Evolutionary conservation across 345 rosid species (phyloP).

Genomic region (Aquilaria malaccensis): DNA sequence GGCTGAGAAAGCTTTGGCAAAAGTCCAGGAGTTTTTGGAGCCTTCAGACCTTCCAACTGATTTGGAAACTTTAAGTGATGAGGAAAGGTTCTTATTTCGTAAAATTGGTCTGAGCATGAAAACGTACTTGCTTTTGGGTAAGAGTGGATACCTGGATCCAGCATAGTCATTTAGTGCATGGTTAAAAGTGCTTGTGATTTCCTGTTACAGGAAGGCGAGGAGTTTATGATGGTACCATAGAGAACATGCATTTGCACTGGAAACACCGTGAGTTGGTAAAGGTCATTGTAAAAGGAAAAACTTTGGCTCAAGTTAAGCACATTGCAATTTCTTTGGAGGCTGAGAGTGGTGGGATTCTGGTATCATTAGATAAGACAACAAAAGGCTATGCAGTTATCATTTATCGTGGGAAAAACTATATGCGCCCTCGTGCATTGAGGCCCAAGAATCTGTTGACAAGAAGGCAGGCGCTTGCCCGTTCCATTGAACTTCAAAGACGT

Average conservation of each 20-base stretch:
- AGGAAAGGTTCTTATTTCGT: slow-evolving; percentile 80
- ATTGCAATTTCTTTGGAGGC: slow-evolving; percentile 77
- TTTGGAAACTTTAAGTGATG: slow-evolving; percentile 69
- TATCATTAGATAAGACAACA: slow-evolving; percentile 68
- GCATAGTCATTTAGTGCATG: slow-evolving; percentile 4
- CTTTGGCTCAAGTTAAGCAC: slow-evolving; percentile 64
- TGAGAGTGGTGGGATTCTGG: slow-evolving; percentile 88
- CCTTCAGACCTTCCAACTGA: slow-evolving; percentile 79
- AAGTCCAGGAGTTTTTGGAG: slow-evolving; percentile 62
- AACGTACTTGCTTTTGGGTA: slow-evolving; percentile 79
- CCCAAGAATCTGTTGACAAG: slow-evolving; percentile 68
- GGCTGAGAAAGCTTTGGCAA: slow-evolving; percentile 62
- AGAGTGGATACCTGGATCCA: slow-evolving; percentile 21
- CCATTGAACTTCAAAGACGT: slow-evolving; percentile 88
- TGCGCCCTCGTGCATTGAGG: slow-evolving; percentile 42
- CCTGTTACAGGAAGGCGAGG: slow-evolving; percentile 64
- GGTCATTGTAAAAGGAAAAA: slow-evolving; percentile 55
- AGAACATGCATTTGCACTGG: slow-evolving; percentile 96
- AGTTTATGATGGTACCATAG: slow-evolving; percentile 75
- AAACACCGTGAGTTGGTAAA: slow-evolving; percentile 86
- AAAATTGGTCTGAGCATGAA: slow-evolving; percentile 90
- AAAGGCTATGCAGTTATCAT: slow-evolving; percentile 72
- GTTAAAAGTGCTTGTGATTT: slow-evolving; percentile 4
- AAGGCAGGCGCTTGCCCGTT: slow-evolving; percentile 74
- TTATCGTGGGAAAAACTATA: slow-evolving; percentile 90